Evolutionary conservation across 352 stramenopile species (phyloP).

Genomic region (Globisporangium cederbergense): DNA sequence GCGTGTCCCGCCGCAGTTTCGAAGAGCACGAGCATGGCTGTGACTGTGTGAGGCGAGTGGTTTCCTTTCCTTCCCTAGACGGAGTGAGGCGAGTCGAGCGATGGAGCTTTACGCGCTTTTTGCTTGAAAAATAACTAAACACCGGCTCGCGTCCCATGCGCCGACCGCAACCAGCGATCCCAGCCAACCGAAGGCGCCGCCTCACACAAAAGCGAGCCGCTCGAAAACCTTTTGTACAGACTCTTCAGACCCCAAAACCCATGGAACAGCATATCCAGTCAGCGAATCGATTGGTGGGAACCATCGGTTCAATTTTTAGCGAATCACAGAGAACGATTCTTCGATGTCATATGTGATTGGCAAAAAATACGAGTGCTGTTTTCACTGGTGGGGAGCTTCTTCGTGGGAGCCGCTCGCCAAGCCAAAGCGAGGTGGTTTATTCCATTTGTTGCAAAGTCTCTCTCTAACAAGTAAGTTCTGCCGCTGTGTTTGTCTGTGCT

Average conservation of each 20-base stretch:
- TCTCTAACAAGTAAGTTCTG: constrained; percentile 82
- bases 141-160: constrained; percentile 3
- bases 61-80: neutral
- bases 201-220: constrained; percentile 6
- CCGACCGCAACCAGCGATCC: constrained; percentile 6
- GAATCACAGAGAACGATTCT: constrained; percentile 9
- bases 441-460: constrained; percentile 86
- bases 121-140: constrained; percentile 18
- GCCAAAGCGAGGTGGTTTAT: constrained; percentile 1
- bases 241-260: constrained; percentile 1
- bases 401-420: neutral
- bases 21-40: constrained; percentile 97
- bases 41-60: neutral
- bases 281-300: constrained; percentile 32
- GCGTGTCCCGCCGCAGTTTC: constrained; percentile 99
- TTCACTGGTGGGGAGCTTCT: constrained; percentile 43
- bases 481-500: constrained; percentile 13
- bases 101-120: constrained; percentile 14
- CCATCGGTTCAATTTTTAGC: constrained; percentile 20
- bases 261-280: constrained; percentile 14
- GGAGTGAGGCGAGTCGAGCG: neutral
- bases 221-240: neutral
- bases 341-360: constrained; percentile 8
- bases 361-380: constrained; percentile 14
- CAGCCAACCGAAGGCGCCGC: constrained; percentile 16